Conservation (phyloP, 306 rosid species). For the Ochetophila trinervis region DNA sequence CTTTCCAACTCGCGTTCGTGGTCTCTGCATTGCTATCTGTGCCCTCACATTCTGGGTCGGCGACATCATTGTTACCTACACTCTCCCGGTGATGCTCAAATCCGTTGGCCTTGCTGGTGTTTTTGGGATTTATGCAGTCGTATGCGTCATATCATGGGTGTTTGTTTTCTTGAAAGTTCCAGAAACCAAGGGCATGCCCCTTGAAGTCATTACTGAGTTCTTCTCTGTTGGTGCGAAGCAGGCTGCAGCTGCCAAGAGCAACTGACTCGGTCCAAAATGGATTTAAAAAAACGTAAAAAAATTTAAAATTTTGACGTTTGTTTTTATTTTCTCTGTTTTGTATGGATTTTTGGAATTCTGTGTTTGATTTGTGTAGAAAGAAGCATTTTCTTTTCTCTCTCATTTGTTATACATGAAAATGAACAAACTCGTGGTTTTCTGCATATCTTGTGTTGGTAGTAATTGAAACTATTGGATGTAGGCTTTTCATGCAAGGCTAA, state of each 20-base stretch:
- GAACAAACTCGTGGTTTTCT: neutral
- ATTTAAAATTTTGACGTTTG: constrained; percentile 35
- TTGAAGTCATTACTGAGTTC: constrained; percentile 89
- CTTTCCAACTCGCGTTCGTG: constrained; percentile 95
- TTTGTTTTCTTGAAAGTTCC: constrained; percentile 86
- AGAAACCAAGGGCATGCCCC: constrained; percentile 98
- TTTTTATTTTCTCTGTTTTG: constrained; percentile 23
- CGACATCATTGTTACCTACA: constrained; percentile 84
- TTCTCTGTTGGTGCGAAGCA: constrained; percentile 87
- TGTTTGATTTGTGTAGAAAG: constrained; percentile 26
- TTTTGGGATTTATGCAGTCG: constrained; percentile 80
- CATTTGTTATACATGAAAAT: constrained; percentile 23
- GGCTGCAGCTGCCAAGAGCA: constrained; percentile 33
- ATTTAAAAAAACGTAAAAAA: neutral
- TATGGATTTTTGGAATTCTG: constrained; percentile 25
- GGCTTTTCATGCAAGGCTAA: no score
- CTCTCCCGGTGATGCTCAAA: constrained; percentile 84
- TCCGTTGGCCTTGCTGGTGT: constrained; percentile 89
- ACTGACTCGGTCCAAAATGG: constrained; percentile 24
- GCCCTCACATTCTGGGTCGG: constrained; percentile 91
- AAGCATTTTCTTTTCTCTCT: constrained; percentile 15
- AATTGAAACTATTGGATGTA: neutral
- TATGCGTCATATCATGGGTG: constrained; percentile 70
- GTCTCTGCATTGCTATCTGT: constrained; percentile 91
- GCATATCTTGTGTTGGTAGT: neutral